Base-by-base conservation (phyloP, 1,139 yeast species). In the Zygosaccharomyces sapae region DNA sequence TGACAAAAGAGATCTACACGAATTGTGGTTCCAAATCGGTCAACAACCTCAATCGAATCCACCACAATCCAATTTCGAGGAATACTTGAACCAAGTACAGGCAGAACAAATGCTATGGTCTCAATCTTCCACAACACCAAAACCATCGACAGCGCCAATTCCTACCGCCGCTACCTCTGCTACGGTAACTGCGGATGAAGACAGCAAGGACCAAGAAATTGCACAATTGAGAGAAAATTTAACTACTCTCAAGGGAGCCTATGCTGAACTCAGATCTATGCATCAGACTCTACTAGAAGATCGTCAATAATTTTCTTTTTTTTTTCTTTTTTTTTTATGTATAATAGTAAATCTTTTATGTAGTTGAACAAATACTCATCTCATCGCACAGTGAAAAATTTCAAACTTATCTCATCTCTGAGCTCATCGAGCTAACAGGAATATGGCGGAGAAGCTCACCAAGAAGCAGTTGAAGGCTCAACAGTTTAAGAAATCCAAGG, bases 391-490 rank as follows among this genome's bases (percentile, higher is more conserved):
- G 12, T 35, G 35, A 36, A 37, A 19, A 20, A 30, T 13, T 36
- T 38, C 33, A 27, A 8, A 27, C 12, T 27, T 10, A 7, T 7
- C 12, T 27, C 31, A 27, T 27, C 12, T 27, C n/a, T 10, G n/a
- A 27, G 9, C 42, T 37, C 40, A 37, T 37, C 40, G 40, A 27
- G 24, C 29, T 30, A 37, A 27, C 13, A 25, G n/a, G 30, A 44
- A 36, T 16, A 55, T 51, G 12, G 53, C 51, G 5, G 49, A 72
- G 50, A 80, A 80, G 63, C 72, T 86, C 34, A 83, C 92, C 8
- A 87, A 87, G 73, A 86, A 86, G 63, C 87, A 87, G 67, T 73
- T 75, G 50, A 86, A 87, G 67, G 92, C 95, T 4, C 76, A 81
- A 47, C 82, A 83, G 63, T 87, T 86, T 67, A 55, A 65, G 50